Evolutionary conservation across 2,329 filamentous ascomycete genomes (phyloP).

Genomic region (Hymenoscyphus salicellus): DNA sequence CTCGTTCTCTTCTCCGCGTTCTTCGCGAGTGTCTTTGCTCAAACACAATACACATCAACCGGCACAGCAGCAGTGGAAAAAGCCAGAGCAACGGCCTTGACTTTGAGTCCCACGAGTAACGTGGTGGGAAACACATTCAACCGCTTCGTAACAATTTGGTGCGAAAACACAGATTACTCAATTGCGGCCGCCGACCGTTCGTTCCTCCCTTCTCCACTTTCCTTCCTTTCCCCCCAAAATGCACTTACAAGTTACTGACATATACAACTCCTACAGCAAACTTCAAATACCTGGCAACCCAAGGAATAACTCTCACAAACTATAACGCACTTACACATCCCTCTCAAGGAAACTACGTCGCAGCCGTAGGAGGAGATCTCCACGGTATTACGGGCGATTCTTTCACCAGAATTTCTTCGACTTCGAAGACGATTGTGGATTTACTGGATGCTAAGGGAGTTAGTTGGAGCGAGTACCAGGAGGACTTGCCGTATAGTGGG

Average conservation of each 20-base stretch:
- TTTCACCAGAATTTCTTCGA: conserved; percentile 49
- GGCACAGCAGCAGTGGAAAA: conserved; percentile 21
- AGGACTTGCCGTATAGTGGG: conserved; percentile 71
- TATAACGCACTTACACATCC: conserved; percentile 56
- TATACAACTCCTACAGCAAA: conserved; percentile 33
- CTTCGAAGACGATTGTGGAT: conserved; percentile 55
- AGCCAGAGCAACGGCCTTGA: conserved; percentile 45
- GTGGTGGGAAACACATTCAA: conserved; percentile 55
- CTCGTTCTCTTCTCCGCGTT: background rate
- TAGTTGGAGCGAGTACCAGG: conserved; percentile 67
- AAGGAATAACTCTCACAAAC: conserved; percentile 55
- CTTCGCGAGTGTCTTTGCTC: background rate
- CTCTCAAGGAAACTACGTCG: conserved; percentile 71
- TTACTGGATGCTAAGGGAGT: conserved; percentile 47
- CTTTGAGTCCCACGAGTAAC: conserved; percentile 44
- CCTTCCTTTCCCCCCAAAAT: background rate
- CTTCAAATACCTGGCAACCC: conserved; percentile 45
- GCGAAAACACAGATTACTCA: conserved; percentile 51
- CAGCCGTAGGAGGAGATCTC: conserved; percentile 62
- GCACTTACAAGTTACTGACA: background rate
- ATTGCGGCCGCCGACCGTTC: conserved; percentile 32
- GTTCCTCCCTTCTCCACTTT: background rate
- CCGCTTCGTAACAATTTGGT: conserved; percentile 58
- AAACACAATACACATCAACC: conserved; percentile 15
- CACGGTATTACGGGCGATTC: conserved; percentile 68